Evolutionary conservation across 1,284 basidiomycete species (phyloP), one percentile per base, ranked within the genome.

Genomic region (Heliocybe sulcata): DNA sequence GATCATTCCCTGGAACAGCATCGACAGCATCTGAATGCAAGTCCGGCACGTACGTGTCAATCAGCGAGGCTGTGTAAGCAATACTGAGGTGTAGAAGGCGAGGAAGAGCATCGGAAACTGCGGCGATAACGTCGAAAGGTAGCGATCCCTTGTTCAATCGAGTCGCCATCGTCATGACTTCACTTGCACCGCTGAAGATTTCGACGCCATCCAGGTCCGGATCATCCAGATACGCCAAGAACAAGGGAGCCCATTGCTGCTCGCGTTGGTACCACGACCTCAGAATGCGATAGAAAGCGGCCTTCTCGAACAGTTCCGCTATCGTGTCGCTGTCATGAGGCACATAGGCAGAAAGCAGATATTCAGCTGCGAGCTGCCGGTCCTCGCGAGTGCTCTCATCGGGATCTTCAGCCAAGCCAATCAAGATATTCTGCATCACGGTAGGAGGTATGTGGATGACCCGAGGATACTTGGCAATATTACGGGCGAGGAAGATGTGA

Each of bases 381-480:
- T 99, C 97, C 65, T 97, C 94, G 27, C 87, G 79, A 0, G 92
- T 97, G 56, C 76, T 80, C 53, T 74, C 69, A 64, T 93, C 89
- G 0, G 77, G 69, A 63, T 94, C 92, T 26, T 77, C 72, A 0
- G 92, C 84, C 10, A 99, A 82, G 9, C 82, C 81, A 50, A 90
- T 76, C 35, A 99, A 81, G 59, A 98, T 84, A 45, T 74, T 75
- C 59, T 94, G 87, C 3, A 94, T 76, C 1, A 81, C 75, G 45
- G 80, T 85, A 1, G 82, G 83, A 0, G 84, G 71, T 35, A 95
- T 77, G 56, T 80, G 38, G 57, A 98, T 80, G 70, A 89, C 94
- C 69, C 98, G 94, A 0, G 90, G 87, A 69, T 98, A 99, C 72
- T 98, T 99, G 0, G 97, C 92, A 14, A 97, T 83, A 67, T 98